Evolutionary conservation across 495 filamentous ascomycete species (phyloP).

Genomic region (Podospora pseudoanserina): DNA sequence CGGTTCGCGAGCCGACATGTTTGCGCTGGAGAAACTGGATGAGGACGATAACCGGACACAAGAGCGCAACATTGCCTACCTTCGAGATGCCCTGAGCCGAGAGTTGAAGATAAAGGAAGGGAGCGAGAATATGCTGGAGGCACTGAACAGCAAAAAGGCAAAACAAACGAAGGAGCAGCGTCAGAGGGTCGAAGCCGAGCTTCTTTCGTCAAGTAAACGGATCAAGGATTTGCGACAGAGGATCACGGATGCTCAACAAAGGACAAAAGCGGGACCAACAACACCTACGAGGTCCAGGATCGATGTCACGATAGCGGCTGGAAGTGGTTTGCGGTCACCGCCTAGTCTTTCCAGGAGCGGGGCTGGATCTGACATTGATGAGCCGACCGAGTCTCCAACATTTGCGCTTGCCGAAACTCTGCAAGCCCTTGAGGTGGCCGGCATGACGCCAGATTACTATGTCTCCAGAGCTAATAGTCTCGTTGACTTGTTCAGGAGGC

Average conservation of each 20-base stretch:
- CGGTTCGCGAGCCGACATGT: constrained; percentile 65
- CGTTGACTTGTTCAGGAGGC: constrained; percentile 86
- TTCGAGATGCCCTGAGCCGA: constrained; percentile 80
- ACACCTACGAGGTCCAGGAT: constrained; percentile 66
- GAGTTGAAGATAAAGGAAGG: constrained; percentile 97
- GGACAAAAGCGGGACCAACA: constrained; percentile 60
- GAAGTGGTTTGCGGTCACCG: constrained; percentile 63
- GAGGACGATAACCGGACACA: constrained; percentile 58
- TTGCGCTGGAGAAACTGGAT: constrained; percentile 58
- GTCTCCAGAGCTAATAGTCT: constrained; percentile 85
- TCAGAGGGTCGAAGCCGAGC: constrained; percentile 79
- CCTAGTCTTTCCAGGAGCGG: constrained; percentile 54
- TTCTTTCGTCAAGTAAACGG: constrained; percentile 85
- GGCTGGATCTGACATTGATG: constrained; percentile 55
- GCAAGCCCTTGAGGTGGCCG: constrained; percentile 79
- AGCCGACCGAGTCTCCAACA: constrained; percentile 82
- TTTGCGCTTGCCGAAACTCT: constrained; percentile 84
- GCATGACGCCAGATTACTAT: constrained; percentile 90
- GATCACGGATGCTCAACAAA: constrained; percentile 66
- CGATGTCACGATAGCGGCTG: constrained; percentile 55
- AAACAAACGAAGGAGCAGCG: constrained; percentile 94
- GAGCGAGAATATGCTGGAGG: constrained; percentile 95
- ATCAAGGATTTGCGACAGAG: constrained; percentile 77
- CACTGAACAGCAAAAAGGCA: constrained; percentile 86
- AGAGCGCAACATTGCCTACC: constrained; percentile 69